Base-by-base conservation (phyloP, 805 yeast genomes). In the Barnettozyma salicaria region DNA sequence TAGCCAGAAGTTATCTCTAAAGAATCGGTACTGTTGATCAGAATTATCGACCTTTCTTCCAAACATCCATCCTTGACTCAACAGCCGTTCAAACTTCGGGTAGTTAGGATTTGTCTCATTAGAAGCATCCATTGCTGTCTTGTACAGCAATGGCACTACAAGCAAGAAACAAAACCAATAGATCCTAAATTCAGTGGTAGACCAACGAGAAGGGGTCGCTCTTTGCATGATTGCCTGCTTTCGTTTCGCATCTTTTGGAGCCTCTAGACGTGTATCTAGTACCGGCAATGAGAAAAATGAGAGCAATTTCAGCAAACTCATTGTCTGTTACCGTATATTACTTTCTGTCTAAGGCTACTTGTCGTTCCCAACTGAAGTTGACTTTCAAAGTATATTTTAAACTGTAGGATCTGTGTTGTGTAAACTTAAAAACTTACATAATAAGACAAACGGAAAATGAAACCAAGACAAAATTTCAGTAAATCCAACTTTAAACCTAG, bases 41-140 rank as follows among this genome's bases (percentile, higher is more conserved):
- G 95, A 82, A 56, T 90, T 89, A 58, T 92, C 98, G 28, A 87
- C 95, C 59, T 80, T 82, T 19, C 96, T 64, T 7, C 95, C 96
- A 55, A 81, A 75, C 49, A 88, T 63, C 97, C 97, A 90, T 5
- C 98, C 97, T 6, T 76, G 67, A 20, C 80, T 68, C 35, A 90
- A 64, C 26, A 80, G 62, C 34, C 74, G 70, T 46, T 72, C 71
- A 53, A 72, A 87, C 34, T 65, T 64, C 14, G 71, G 68, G 54
- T 80, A 90, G 53, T 87, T 87, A 9, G 82, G 79, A 50, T 84
- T 86, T 3, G 76, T 64, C 45, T 78, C 80, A 50, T 77, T 78
- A 23, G 89, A 80, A 7, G 94, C 90, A 25, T 76, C 80, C 72
- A 83, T 72, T 2, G 92, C 95, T 1, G 92, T 78, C 48, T 74